phyloP scores from a whole-genome alignment of 2,329 filamentous ascomycete species.

The Leptosphaerulina australis region DNA sequence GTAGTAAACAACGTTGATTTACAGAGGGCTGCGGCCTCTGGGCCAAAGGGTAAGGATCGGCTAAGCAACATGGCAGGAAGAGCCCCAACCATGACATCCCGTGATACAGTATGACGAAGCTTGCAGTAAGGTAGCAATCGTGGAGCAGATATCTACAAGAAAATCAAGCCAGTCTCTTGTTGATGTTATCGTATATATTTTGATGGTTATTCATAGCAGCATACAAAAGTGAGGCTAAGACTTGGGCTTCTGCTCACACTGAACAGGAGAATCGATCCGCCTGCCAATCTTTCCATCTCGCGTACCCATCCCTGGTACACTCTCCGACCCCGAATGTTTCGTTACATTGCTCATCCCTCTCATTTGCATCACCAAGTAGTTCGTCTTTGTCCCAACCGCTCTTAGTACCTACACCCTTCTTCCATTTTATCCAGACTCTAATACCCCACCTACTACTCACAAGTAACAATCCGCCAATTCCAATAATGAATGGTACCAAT shows the following conservation, averaged over 20 bases:
- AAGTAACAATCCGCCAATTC: conserved; percentile 12
- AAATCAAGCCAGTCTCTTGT: no score
- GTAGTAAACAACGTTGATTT: no score
- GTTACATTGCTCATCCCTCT: not conserved
- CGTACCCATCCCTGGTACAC: not conserved
- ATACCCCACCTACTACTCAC: conserved; percentile 9
- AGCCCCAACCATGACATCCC: no score
- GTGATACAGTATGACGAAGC: no score
- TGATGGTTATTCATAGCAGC: no score
- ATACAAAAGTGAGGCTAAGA: no score
- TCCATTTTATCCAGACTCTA: conserved; percentile 4
- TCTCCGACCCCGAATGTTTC: not conserved
- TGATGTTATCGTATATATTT: no score
- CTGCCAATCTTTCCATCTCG: not conserved
- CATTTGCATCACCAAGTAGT: not conserved
- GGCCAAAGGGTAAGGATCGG: no score
- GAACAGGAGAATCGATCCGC: not conserved
- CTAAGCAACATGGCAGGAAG: no score
- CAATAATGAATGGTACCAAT: conserved; percentile 23
- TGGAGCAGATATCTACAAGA: no score
- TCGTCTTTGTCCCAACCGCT: not conserved
- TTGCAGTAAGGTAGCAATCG: no score
- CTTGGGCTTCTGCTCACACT: not conserved
- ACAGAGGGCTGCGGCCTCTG: no score
- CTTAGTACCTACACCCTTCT: not conserved